Evolutionary conservation across 495 filamentous ascomycete genomes (phyloP), one percentile per base, ranked within the genome.

Genomic region (Xylaria curta): DNA sequence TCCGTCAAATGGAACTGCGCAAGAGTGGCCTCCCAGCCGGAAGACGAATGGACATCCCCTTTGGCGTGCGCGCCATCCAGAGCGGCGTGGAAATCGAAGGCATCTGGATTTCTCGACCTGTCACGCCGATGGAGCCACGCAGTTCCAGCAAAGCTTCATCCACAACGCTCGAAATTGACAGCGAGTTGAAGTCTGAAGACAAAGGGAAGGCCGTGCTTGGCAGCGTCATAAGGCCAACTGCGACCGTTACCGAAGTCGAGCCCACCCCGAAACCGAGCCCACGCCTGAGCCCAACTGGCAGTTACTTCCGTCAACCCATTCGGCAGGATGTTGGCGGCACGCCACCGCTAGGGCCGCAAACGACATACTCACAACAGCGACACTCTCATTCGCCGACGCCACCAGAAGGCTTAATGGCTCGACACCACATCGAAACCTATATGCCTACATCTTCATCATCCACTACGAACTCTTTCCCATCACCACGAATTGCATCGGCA

Each of bases 11-110:
- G 65, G 85, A 87, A 71, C 79, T 89, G 81, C 83, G 87, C 44
- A 85, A 84, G 77, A 86, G 81, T 19, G 84, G 85, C 5, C 75
- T 86, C 40, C 76, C 80, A 15, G 65, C 73, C 26, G 81, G 81
- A 76, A 82, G 78, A 78, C 79, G 77, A 75, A 85, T 89, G 66
- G 90, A 93, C 17, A 87, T 97, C 59, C 95, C 94, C 4, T 99
- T 98, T 76, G 96, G 96, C 31, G 90, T 97, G 40, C 90, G 92
- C 75, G 95, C 95, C 19, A 87, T 99, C 38, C 92, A 99, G 77
- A 92, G 88, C 72, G 95, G 94, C 15, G 85, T 97, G 28, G 89
- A 93, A 75, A 88, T 97, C 15, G 93, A 97, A 72, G 96, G 94
- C 7, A 94, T 98, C 63, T 97, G 94, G 90, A 91, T 94, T 31